A percentile compares a stretch with the other conserved stretches of the same genome.
Evolutionary conservation across 2,329 filamentous ascomycete genomes (phyloP).

Genomic region (Apiospora malaysiana): DNA sequence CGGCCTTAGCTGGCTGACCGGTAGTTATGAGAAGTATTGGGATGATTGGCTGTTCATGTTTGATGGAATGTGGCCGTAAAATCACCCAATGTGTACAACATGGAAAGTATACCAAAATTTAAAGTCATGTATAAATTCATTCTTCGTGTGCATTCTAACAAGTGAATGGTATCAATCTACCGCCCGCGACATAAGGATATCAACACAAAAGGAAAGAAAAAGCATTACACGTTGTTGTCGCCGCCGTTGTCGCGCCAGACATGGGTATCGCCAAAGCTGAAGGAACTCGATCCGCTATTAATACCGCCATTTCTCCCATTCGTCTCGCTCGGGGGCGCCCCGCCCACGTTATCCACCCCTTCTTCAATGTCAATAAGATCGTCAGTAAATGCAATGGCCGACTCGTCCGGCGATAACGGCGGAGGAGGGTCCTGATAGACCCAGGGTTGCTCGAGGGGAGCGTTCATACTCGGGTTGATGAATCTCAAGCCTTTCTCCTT

Average conservation of each 20-base stretch:
- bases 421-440: slow-evolving; percentile 65
- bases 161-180: slow-evolving; percentile 13
- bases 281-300: slow-evolving; percentile 37
- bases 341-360: not conserved
- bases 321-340: not conserved
- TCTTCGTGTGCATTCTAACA: slow-evolving; percentile 14
- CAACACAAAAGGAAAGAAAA: not conserved
- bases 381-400: not conserved
- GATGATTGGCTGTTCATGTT: slow-evolving; percentile 57
- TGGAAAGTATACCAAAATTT: not conserved
- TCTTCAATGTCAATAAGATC: slow-evolving; percentile 12
- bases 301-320: slow-evolving; percentile 23
- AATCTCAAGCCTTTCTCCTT: slow-evolving; percentile 73
- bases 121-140: slow-evolving; percentile 9
- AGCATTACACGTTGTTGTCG: slow-evolving; percentile 33
- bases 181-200: slow-evolving; percentile 17
- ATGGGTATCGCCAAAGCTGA: slow-evolving; percentile 39
- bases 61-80: slow-evolving; percentile 49
- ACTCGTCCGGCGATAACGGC: slow-evolving; percentile 26
- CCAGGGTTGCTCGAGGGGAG: slow-evolving; percentile 74
- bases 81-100: not conserved
- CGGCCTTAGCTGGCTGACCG: slow-evolving; percentile 48
- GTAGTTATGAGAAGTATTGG: slow-evolving; percentile 50
- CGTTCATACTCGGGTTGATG: slow-evolving; percentile 76
- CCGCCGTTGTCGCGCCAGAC: slow-evolving; percentile 37